Conservation (phyloP, 768 basidiomycete species). For the Macrolepiota dolichaula region DNA sequence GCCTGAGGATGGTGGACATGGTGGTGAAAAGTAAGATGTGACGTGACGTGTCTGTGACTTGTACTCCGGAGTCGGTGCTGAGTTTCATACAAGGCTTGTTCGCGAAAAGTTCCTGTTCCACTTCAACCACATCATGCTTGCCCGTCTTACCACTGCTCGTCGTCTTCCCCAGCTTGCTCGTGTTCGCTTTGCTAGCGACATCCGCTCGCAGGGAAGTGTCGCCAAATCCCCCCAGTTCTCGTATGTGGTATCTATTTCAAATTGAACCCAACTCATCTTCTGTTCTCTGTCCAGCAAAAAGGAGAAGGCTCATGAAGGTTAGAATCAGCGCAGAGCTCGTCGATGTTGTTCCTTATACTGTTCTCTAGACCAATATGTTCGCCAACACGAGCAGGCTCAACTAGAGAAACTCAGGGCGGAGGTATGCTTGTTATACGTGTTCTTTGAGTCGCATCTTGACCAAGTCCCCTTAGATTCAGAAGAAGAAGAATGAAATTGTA, state of each 20-base stretch:
- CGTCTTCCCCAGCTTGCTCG: constrained; percentile 37
- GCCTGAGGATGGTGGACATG: constrained; percentile 70
- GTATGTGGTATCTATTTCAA: constrained; percentile 30
- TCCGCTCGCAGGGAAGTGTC: constrained; percentile 50
- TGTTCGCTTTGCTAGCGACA: constrained; percentile 35
- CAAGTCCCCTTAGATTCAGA: constrained; percentile 24
- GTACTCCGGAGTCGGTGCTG: constrained; percentile 6
- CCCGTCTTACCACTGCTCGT: constrained; percentile 35
- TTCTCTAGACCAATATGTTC: constrained; percentile 58
- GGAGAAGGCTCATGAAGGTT: constrained; percentile 68
- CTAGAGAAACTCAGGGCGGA: constrained; percentile 55
- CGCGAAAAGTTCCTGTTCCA: constrained; percentile 11
- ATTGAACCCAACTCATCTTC: constrained; percentile 13
- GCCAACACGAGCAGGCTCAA: constrained; percentile 52
- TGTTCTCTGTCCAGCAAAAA: constrained; percentile 48
- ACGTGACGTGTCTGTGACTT: constrained; percentile 36
- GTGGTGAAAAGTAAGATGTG: constrained; percentile 37
- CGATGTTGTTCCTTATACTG: background rate
- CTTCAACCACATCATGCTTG: constrained; percentile 34
- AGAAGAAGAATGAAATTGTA: constrained; percentile 33
- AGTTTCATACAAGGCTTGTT: background rate
- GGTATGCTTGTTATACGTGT: constrained; percentile 32
- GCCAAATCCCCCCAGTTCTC: constrained; percentile 62
- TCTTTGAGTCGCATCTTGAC: background rate
- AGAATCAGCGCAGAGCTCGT: background rate